Percentiles rank a stretch among this genome's conserved stretches.
phyloP scores from a whole-genome alignment of 2,329 filamentous ascomycete genomes.

The Colletotrichum costaricense region DNA sequence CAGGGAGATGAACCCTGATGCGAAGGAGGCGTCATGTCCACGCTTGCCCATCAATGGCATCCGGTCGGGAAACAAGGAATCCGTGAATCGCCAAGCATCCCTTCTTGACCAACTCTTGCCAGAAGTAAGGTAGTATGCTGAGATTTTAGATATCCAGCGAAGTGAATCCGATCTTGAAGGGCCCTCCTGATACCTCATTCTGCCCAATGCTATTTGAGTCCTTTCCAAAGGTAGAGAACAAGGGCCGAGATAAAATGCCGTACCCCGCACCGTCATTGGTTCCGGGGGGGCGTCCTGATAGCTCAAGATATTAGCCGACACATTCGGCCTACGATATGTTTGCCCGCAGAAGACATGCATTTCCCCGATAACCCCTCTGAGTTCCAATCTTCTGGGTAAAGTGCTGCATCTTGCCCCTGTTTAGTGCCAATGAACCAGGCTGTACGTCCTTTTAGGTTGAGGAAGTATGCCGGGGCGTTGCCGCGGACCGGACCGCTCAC shows the following conservation, averaged over 20 bases:
- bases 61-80: not conserved
- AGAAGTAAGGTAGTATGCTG: not conserved
- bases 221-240: not conserved
- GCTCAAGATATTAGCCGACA: not conserved
- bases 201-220: not conserved
- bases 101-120: not conserved
- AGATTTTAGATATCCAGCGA: not conserved
- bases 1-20: not conserved
- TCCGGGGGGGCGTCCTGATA: not conserved
- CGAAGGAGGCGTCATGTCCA: not conserved
- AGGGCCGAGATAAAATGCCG: constrained; percentile 16
- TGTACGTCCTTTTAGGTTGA: not conserved
- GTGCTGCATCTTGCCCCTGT: constrained; percentile 28
- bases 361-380: not conserved
- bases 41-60: too few species aligned
- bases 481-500: constrained; percentile 26
- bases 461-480: not conserved
- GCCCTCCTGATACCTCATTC: not conserved
- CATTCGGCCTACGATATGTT: not conserved
- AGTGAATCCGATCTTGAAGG: not conserved
- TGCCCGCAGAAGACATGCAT: not conserved
- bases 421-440: constrained; percentile 4
- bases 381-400: constrained; percentile 1
- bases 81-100: too few species aligned
- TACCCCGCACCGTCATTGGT: not conserved